Conservation (phyloP, 352 stramenopile genomes). For the Globisporangium ultimum region DNA sequence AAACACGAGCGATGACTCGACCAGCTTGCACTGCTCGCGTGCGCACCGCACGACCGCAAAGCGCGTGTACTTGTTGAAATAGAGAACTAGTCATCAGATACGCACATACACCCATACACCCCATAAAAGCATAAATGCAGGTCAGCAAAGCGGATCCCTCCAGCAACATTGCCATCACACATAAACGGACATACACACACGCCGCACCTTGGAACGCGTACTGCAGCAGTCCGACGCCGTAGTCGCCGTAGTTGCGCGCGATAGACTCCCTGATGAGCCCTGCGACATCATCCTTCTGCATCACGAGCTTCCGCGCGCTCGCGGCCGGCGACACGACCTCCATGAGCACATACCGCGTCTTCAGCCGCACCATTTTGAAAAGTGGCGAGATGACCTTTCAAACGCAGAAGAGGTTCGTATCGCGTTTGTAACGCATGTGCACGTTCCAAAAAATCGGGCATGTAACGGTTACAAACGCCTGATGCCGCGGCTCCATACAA, state of each 20-base stretch:
- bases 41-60: conserved; percentile 61
- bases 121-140: background rate
- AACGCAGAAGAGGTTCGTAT: background rate
- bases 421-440: background rate
- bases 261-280: conserved; percentile 60
- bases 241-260: conserved; percentile 64
- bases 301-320: conserved; percentile 33
- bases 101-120: background rate
- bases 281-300: conserved; percentile 63
- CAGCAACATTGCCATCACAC: background rate
- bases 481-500: conserved; percentile 9
- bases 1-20: conserved; percentile 74
- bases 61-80: conserved; percentile 52
- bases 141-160: background rate
- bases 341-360: conserved; percentile 72
- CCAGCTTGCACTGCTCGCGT: conserved; percentile 65
- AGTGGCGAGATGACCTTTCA: background rate
- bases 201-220: conserved; percentile 75
- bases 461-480: background rate
- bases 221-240: conserved; percentile 56
- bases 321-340: conserved; percentile 32
- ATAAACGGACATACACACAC: no score
- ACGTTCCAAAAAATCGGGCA: background rate
- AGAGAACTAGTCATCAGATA: conserved; percentile 45
- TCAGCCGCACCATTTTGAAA: conserved; percentile 63